These are phyloP conservation scores for Xylaria arbuscula DNA, from an alignment of 2,329 filamentous ascomycete genomes.

Conservation along the genomic window DNA sequence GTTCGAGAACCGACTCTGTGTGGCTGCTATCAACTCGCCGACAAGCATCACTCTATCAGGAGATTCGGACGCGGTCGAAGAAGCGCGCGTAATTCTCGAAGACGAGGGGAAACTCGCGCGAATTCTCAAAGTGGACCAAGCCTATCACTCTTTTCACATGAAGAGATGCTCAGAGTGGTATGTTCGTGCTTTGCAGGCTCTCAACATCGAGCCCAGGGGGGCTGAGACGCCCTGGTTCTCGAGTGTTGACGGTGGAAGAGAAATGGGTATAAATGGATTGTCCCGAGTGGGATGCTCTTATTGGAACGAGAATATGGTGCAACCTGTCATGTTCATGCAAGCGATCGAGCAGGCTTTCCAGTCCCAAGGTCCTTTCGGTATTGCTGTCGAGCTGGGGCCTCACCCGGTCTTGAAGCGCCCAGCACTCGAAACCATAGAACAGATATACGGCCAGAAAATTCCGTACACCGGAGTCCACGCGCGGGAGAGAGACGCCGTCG, in stretches of 20 bases:
- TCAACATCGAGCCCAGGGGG: slow-evolving; percentile 39
- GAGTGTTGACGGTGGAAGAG: slow-evolving; percentile 1
- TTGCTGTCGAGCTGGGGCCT: slow-evolving; percentile 27
- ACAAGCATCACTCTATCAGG: slow-evolving; percentile 53
- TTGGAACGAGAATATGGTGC: slow-evolving; percentile 53
- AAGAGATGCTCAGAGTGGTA: slow-evolving; percentile 30
- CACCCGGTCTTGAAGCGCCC: slow-evolving; percentile 25
- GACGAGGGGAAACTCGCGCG: slow-evolving; percentile 45
- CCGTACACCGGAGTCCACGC: slow-evolving; percentile 13
- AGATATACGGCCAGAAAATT: not conserved
- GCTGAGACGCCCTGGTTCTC: slow-evolving; percentile 15
- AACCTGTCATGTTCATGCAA: slow-evolving; percentile 44
- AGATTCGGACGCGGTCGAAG: slow-evolving; percentile 46
- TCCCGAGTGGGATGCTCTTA: slow-evolving; percentile 37
- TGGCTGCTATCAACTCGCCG: slow-evolving; percentile 53
- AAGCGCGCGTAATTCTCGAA: slow-evolving; percentile 40
- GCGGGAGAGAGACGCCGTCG: not conserved
- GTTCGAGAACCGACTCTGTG: slow-evolving; percentile 45
- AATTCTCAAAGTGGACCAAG: slow-evolving; percentile 52
- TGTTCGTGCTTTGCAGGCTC: slow-evolving; percentile 36
- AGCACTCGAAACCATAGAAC: slow-evolving; percentile 11
- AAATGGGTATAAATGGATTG: slow-evolving; percentile 23
- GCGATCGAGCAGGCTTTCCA: slow-evolving; percentile 5
- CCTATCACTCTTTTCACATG: slow-evolving; percentile 58
- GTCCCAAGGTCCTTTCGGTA: not conserved